phyloP scores from a whole-genome alignment of 2,329 filamentous ascomycete genomes.

The Coniochaeta prunicola region DNA sequence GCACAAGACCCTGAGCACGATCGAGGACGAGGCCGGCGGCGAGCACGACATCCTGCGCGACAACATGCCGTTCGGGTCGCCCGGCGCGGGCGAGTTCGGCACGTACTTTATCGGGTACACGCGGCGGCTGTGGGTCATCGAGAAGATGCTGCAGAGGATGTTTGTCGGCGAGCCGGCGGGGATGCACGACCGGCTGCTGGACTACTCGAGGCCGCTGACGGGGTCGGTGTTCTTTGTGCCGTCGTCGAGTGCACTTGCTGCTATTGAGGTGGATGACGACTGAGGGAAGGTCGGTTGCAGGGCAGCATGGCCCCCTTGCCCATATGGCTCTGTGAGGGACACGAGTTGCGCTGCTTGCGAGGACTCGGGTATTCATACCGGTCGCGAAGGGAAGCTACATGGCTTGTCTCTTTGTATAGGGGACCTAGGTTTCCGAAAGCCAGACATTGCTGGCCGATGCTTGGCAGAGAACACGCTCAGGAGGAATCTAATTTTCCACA shows the following conservation, averaged over 20 bases:
- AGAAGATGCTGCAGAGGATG: conserved; percentile 51
- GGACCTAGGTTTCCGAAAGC: too few relatives aligned
- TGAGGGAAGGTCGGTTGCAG: too few relatives aligned
- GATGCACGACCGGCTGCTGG: conserved; percentile 45
- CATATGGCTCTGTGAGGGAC: too few relatives aligned
- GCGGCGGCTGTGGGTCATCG: conserved; percentile 45
- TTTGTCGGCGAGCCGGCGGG: conserved; percentile 47
- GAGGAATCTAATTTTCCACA: too few relatives aligned
- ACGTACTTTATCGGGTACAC: conserved; percentile 54
- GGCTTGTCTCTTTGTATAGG: too few relatives aligned
- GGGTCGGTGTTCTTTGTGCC: conserved; percentile 48
- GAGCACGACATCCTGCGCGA: conserved; percentile 49
- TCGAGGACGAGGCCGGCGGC: conserved; percentile 38
- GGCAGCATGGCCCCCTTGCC: too few relatives aligned
- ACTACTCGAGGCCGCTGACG: conserved; percentile 45
- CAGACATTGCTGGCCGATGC: too few relatives aligned
- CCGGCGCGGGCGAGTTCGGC: conserved; percentile 41
- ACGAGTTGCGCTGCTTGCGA: too few relatives aligned
- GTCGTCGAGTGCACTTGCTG: conserved; percentile 26
- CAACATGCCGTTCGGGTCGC: conserved; percentile 55
- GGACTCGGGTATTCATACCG: too few relatives aligned
- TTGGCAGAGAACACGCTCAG: too few relatives aligned
- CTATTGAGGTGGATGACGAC: conserved; percentile 12
- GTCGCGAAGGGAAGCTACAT: too few relatives aligned
- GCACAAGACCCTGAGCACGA: conserved; percentile 48